Base-by-base conservation (phyloP, 495 filamentous ascomycete genomes). In the Daldinia loculata region DNA sequence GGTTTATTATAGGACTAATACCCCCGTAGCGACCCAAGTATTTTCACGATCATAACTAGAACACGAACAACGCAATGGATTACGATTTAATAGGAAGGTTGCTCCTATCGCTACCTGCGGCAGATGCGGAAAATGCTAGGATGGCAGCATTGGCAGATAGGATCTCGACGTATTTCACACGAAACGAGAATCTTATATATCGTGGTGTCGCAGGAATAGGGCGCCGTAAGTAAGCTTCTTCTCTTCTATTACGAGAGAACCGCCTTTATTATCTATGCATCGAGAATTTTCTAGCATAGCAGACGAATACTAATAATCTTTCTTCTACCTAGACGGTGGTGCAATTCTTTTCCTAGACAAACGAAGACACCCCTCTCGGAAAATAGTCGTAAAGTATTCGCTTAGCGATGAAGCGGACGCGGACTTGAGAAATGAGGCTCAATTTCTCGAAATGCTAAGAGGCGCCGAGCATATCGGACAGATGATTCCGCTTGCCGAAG, bases 391-490 rank as follows among this genome's bases (percentile, higher is more conserved):
- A 3, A 75, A 75, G 17, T 75, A 75, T 15, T 72, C 72, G n/a
- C 58, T 67, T 19, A 39, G 50, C n/a, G 22, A 7, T 11, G 2
- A 48, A 6, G 66, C 22, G 2, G 73, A 70, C 27, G 48, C 22
- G 0, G 34, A 64, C n/a, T 38, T 70, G 26, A 34, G 34, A 27
- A 75, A 70, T 34, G 73, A 75, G 43, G 50, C 56, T 9, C 0
- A 7, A 6, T 75, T 34, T 32, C 26, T 75, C 8, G 39, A 70
- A 17, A 17, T 30, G n/a, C 38, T 75, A 8, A 39, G 55, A 43
- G 70, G 70, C 4, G 69, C 73, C 19, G 66, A 75, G 34, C 72
- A 75, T 30, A 75, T 75, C 30, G 58, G 52, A 12, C 65, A 56
- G 39, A 19, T 59, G 4, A 61, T 75, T 22, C 43, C 56, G 0